Evolutionary conservation across 2,329 filamentous ascomycete genomes (phyloP), one percentile per base, ranked within the genome.

Genomic region (Magnaporthiopsis poae): DNA sequence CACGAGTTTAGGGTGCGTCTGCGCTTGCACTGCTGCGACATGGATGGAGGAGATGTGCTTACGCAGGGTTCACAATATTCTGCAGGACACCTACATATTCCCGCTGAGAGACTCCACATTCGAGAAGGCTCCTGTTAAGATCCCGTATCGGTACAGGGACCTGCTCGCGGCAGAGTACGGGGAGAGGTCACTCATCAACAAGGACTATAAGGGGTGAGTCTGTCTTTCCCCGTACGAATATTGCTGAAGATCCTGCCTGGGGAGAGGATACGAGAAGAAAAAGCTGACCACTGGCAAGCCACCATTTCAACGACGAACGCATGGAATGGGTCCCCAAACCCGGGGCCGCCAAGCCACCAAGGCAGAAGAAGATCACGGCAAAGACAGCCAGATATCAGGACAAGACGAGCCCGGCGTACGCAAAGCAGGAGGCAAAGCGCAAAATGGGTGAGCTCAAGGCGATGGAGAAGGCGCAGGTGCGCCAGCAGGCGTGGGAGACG

Each of bases 91-190:
- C 0, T 82, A 89, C 66, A 78, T 92, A 13, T 91, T 87, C 72
- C 90, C 90, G 0, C 78, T 92, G 72, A 80, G 87, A n/a, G 82
- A 86, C 68, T 90, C 86, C 1, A 82, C 80, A 1, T 92, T 90
- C 67, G 89, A 92, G 72, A 88, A 86, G 0, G 82, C 87, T 0
- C 78, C 82, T 0, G 88, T 84, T 62, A 87, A 87, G 75, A 87
- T 92, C 31, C 90, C 90, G 0, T 87, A 82, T 71, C 77, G 79
- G 9, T 89, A 87, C 72, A 80, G 82, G 68, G 82, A 85, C 62
- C 80, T 89, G 63, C 76, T 89, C 0, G 77, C 78, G 27, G 79
- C 83, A 12, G 86, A 89, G 71, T 89, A 89, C 69, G 77, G 82
- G 4, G 72, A 79, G 63, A 80, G 77, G 61, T 80, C 86, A 0